Evolutionary conservation across 495 filamentous ascomycete species (phyloP).

Genomic region (Aspergillus incahuasiensis): DNA sequence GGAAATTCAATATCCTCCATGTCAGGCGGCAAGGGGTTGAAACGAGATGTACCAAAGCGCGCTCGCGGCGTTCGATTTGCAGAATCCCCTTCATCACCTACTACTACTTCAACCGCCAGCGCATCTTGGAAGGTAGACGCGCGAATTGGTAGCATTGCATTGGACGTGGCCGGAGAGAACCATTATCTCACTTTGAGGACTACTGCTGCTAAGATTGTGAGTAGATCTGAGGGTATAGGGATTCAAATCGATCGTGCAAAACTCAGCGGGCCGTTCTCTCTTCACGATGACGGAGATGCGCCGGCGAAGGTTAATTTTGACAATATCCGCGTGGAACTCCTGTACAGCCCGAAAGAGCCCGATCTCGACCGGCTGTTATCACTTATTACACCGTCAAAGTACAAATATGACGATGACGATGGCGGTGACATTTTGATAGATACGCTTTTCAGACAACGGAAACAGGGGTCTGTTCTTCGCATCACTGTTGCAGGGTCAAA

Average conservation of each 20-base stretch:
- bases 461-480: slow-evolving; percentile 81
- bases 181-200: slow-evolving; percentile 71
- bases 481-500: slow-evolving; percentile 59
- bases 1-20: slow-evolving; percentile 78
- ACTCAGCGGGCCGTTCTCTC: slow-evolving; percentile 60
- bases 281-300: slow-evolving; percentile 42
- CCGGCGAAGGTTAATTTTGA: slow-evolving; percentile 52
- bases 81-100: slow-evolving; percentile 18
- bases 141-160: slow-evolving; percentile 67
- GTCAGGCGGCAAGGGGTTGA: slow-evolving; percentile 46
- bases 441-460: slow-evolving; percentile 81
- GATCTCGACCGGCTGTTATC: slow-evolving; percentile 80
- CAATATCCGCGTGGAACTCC: slow-evolving; percentile 69
- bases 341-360: slow-evolving; percentile 64
- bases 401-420: slow-evolving; percentile 86
- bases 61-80: slow-evolving; percentile 73
- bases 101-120: slow-evolving; percentile 22
- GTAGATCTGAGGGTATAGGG: slow-evolving; percentile 62
- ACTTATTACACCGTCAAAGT: slow-evolving; percentile 84
- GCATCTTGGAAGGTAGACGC: slow-evolving; percentile 63
- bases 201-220: slow-evolving; percentile 73
- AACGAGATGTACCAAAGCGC: slow-evolving; percentile 27
- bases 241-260: slow-evolving; percentile 71
- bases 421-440: slow-evolving; percentile 95
- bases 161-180: slow-evolving; percentile 70